Conservation (phyloP, 2,329 filamentous ascomycete species). For the Paramyrothecium roridum region DNA sequence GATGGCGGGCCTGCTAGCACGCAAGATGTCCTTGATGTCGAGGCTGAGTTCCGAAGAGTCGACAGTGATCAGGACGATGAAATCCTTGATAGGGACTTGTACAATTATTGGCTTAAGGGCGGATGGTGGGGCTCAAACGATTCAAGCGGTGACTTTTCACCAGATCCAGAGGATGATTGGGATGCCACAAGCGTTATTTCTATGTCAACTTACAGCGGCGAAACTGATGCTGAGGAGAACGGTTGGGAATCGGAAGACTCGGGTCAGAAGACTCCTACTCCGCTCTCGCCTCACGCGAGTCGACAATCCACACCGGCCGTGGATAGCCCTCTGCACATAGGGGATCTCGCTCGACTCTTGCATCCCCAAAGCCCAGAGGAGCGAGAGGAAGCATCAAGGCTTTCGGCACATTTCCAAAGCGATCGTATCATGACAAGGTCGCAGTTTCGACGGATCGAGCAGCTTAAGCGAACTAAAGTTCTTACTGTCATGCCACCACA, state of each 20-base stretch:
- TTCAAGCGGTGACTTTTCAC: conserved; percentile 73
- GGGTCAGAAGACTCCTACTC: conserved; percentile 71
- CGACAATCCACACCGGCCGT: conserved; percentile 55
- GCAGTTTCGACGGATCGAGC: conserved; percentile 65
- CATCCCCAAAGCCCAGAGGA: conserved; percentile 77
- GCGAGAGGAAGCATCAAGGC: conserved; percentile 73
- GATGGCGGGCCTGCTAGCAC: conserved; percentile 54
- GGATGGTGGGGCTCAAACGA: conserved; percentile 85
- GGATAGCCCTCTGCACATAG: conserved; percentile 62
- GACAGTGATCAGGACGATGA: conserved; percentile 50
- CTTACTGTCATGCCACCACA: conserved; percentile 28
- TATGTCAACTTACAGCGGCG: conserved; percentile 35
- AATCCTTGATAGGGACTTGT: conserved; percentile 70
- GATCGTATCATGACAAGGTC: conserved; percentile 77
- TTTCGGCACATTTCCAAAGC: conserved; percentile 75
- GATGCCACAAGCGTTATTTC: conserved; percentile 83
- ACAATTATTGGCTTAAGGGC: conserved; percentile 79
- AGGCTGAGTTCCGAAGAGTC: conserved; percentile 69
- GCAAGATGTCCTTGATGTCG: conserved; percentile 71
- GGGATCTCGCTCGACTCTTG: conserved; percentile 74
- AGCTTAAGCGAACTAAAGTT: conserved; percentile 67
- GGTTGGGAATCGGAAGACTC: conserved; percentile 49
- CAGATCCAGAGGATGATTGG: conserved; percentile 55
- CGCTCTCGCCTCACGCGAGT: conserved; percentile 44
- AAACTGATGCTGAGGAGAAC: conserved; percentile 35